Evolutionary conservation across 495 filamentous ascomycete species (phyloP), one percentile per base, ranked within the genome.

Genomic region (Xylaria palmicola): DNA sequence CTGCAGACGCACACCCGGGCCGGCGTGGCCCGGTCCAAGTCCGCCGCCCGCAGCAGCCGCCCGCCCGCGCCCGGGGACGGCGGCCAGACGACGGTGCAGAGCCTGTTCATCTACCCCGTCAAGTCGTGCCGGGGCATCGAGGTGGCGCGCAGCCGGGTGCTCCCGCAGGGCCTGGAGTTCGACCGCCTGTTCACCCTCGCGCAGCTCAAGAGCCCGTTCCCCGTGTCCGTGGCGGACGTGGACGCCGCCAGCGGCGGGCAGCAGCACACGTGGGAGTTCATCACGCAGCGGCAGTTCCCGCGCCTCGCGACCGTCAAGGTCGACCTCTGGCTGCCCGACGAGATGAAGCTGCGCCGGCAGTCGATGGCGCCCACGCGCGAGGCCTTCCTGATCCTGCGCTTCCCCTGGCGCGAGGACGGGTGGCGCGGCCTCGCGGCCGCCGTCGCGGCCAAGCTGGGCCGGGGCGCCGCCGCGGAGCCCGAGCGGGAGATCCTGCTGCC

Each of bases 41-140:
- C 79, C 34, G 78, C 77, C 30, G 59, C 82, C 49, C 73, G 73
- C 26, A 72, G 65, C 63, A 15, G 73, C 77, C 20, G 75, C 75
- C n/a, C n/a, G 43, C 71, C 75, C 49, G 67, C 74, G 24, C 66
- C 70, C 44, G 64, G 62, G 43, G 63, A 41, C 15, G 66, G 64
- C 29, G 40, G 60, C 13, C 56, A 62, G n/a, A 65, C 64, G 1
- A 73, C 43, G 44, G 78, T 97, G 64, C 91, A 92, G 72, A 90
- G 89, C 48, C 81, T 97, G 39, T 92, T 88, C 77, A 87, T 91
- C 40, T 96, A 93, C 71, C 93, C 93, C 0, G 76, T 97, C 65
- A 97, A 97, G 77, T 91, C 88, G 59, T 97, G 93, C 70, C 79
- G 81, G 62, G 90, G 88, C 13, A 85, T 97, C 19, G 91, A 96